Percentiles rank a stretch among this genome's conserved stretches.
phyloP scores from a whole-genome alignment of 495 filamentous ascomycete genomes.

The Annulohypoxylon maeteangense region DNA sequence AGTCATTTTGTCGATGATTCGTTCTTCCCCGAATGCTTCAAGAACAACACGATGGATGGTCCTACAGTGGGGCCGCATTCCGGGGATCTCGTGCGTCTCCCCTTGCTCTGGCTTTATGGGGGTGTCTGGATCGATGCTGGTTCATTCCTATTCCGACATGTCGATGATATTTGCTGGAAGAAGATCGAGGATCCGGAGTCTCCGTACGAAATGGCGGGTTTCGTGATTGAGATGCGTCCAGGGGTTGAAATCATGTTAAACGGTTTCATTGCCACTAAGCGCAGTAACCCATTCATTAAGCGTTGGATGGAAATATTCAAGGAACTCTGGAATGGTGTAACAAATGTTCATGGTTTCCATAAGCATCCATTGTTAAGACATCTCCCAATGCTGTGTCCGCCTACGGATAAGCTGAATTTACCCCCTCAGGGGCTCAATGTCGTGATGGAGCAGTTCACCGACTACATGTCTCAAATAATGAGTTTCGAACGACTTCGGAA shows the following conservation, averaged over 20 bases:
- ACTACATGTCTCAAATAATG: constrained; percentile 46
- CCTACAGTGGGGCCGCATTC: constrained; percentile 47
- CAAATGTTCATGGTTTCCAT: constrained; percentile 46
- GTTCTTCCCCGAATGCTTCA: constrained; percentile 50
- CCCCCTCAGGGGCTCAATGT: constrained; percentile 31
- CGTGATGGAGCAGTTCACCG: constrained; percentile 42
- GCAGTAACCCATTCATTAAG: constrained; percentile 51
- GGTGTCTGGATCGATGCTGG: constrained; percentile 57
- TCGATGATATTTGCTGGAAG: constrained; percentile 58
- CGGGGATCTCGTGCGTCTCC: constrained; percentile 52
- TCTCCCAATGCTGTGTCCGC: constrained; percentile 43
- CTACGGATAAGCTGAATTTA: constrained; percentile 38
- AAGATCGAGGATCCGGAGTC: constrained; percentile 50
- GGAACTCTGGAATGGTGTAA: constrained; percentile 50
- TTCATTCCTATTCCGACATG: constrained; percentile 49
- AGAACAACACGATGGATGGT: constrained; percentile 51
- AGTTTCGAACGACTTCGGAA: constrained; percentile 46
- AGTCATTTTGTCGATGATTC: constrained; percentile 43
- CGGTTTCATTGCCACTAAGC: constrained; percentile 53
- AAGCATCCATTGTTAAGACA: constrained; percentile 50
- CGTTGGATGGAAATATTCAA: constrained; percentile 54
- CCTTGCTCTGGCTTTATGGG: constrained; percentile 51
- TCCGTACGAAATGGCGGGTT: constrained; percentile 50
- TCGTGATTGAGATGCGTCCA: constrained; percentile 45
- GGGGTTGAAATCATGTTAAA: constrained; percentile 50